Percentiles rank a stretch among this genome's conserved stretches.
These are phyloP conservation scores for Macrophomina pseudophaseolina DNA, from an alignment of 2,329 filamentous ascomycete genomes.

Conservation along the genomic window DNA sequence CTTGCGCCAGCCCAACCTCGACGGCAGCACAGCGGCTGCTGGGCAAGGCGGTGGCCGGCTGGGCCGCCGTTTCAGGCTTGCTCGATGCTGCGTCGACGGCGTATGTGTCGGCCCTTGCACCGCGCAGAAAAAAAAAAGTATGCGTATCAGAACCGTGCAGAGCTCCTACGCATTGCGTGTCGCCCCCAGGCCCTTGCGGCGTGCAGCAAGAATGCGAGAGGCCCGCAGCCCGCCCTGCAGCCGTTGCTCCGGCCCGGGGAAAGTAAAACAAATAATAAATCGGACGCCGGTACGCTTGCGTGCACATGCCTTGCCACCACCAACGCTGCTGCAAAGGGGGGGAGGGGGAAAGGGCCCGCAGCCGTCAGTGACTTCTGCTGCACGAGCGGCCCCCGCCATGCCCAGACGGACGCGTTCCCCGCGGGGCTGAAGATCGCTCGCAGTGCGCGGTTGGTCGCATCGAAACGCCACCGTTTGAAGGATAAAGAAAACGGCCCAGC, in stretches of 20 bases:
- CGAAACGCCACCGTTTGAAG: constrained; percentile 1
- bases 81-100: constrained; percentile 1
- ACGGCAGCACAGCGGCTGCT: background rate
- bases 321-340: background rate
- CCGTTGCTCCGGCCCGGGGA: background rate
- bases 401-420: constrained; percentile 7
- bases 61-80: constrained; percentile 13
- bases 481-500: background rate
- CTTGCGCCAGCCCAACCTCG: background rate
- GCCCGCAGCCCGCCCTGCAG: constrained; percentile 10
- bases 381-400: constrained; percentile 5
- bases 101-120: constrained; percentile 5
- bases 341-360: background rate
- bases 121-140: constrained; percentile 8
- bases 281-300: background rate
- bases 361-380: background rate
- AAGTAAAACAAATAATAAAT: background rate
- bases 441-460: constrained; percentile 3
- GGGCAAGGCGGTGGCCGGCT: background rate
- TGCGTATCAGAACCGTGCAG: constrained; percentile 16
- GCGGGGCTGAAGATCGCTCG: constrained; percentile 19
- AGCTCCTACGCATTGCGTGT: constrained; percentile 23
- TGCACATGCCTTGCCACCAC: constrained; percentile 2
- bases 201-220: constrained; percentile 18
- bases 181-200: constrained; percentile 21